Base-by-base conservation (phyloP, 2,329 filamentous ascomycete genomes). In the Metarhizium sp. region DNA sequence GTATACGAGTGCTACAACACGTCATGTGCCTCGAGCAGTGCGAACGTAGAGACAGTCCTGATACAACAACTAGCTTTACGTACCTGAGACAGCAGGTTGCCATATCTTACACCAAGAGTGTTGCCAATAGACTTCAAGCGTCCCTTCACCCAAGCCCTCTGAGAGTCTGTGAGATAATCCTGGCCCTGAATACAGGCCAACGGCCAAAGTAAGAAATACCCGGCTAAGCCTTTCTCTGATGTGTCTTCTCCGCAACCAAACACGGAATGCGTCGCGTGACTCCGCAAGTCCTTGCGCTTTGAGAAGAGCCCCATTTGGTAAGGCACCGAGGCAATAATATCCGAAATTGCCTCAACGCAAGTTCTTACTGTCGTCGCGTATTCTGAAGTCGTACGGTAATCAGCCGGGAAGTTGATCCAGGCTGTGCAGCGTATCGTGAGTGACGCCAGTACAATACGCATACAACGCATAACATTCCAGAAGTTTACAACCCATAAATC, bases 351-450 rank as follows among this genome's bases (percentile, higher is more conserved):
- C 50, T 80, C 76, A 45, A 71, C 71, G 53, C 75, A 80, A 0
- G 72, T 72, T 48, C 76, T 67, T 14, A 76, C 73, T 3, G 78
- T 76, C 1, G 75, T 74, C 7, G 78, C 79, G 58, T 84, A 85
- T 65, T 84, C 79, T 11, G 79, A 75, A 13, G 80, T 85, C 1
- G 80, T 84, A 45, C 81, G 73, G 62, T 84, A 84, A 64, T 85
- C 81, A 14, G 80, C 74, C 0, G 82, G 81, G 16, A 75, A 72
- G 66, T 78, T 80, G 40, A 80, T 70, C 80, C 81, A 84, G 2
- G 82, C 81, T 10, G 78, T 76, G 59, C 79, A 81, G 6, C 82
- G 78, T 8, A 84, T 76, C 20, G 78, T 74, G 8, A 80, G 67
- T 10, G 78, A 76, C 4, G 77, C 74, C 25, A 84, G 70, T 50